Evolutionary conservation across 129 eudicot genomes (phyloP), one percentile per base, ranked within the genome.

Genomic region (Tagetes patula): DNA sequence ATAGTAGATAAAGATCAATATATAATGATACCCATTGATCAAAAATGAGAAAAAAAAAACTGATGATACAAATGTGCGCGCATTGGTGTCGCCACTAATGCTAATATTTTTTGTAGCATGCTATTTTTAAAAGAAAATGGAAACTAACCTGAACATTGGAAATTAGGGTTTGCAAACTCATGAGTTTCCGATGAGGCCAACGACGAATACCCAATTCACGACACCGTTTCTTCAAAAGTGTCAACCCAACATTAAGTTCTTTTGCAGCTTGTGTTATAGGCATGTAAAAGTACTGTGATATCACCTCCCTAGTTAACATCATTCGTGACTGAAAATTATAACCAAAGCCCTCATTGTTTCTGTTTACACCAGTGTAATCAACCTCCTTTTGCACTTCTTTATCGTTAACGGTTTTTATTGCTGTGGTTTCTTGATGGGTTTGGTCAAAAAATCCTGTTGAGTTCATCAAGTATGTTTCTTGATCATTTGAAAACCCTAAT

Each of bases 131-230:
- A 47, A 49, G 61, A 38, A 6, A 62, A 39, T 38, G 31, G 2
- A 39, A 37, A 14, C 53, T 27, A 2, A 87, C 98, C 91, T 94
- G 89, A 42, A 94, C 96, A 73, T 90, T 94, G 46, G 72, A 84
- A 78, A 94, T 94, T 41, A 94, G 84, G 54, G 96, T 78, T 90
- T 86, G 88, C 40, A 94, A 84, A 82, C 98, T 94, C 89, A 77
- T 82, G 43, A 94, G 84, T 83, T 90, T 94, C 36, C 98, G 72
- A 61, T 88, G 97, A 6, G 98, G 98, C 98, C 98, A 94, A 48
- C 98, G 82, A 20, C 85, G 70, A 52, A 94, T 90, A 0, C 97
- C 97, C 80, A 90, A 76, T 37, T 90, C 91, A 4, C 98, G 78
- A 50, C 98, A 94, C 67, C 93, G 83, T 74, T 90, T 94, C 87